Evolutionary conservation across 352 stramenopile genomes (phyloP).

Genomic region (Globisporangium parvum): DNA sequence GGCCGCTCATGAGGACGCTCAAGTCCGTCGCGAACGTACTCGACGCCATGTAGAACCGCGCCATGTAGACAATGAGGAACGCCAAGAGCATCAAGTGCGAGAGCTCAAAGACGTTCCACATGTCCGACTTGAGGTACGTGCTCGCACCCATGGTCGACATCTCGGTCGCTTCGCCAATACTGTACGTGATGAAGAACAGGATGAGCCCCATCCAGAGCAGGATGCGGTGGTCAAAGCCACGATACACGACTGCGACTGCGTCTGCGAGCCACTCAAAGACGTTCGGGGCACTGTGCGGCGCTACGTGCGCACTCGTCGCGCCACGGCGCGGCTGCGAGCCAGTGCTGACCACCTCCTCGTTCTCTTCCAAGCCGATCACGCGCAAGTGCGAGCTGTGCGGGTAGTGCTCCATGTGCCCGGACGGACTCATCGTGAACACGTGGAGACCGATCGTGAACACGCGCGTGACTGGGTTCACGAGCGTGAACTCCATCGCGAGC

Average conservation of each 20-base stretch:
- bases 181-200: constrained; percentile 76
- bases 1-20: constrained; percentile 23
- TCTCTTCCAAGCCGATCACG: constrained; percentile 68
- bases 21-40: constrained; percentile 43
- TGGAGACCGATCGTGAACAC: constrained; percentile 85
- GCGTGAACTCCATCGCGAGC: constrained; percentile 78
- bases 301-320: not conserved
- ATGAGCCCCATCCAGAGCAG: constrained; percentile 61
- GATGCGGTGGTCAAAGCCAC: constrained; percentile 49
- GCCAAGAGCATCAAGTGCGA: constrained; percentile 63
- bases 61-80: constrained; percentile 56
- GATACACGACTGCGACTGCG: constrained; percentile 16
- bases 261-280: not conserved
- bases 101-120: constrained; percentile 88
- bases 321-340: not conserved
- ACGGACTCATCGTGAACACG: constrained; percentile 75
- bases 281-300: not conserved
- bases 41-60: constrained; percentile 63
- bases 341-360: constrained; percentile 19
- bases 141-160: constrained; percentile 72
- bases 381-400: constrained; percentile 78
- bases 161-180: constrained; percentile 66
- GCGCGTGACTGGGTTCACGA: constrained; percentile 86
- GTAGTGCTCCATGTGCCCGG: constrained; percentile 77
- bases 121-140: constrained; percentile 76